phyloP scores from a whole-genome alignment of 495 filamentous ascomycete species.

The Copromyces sp. region DNA sequence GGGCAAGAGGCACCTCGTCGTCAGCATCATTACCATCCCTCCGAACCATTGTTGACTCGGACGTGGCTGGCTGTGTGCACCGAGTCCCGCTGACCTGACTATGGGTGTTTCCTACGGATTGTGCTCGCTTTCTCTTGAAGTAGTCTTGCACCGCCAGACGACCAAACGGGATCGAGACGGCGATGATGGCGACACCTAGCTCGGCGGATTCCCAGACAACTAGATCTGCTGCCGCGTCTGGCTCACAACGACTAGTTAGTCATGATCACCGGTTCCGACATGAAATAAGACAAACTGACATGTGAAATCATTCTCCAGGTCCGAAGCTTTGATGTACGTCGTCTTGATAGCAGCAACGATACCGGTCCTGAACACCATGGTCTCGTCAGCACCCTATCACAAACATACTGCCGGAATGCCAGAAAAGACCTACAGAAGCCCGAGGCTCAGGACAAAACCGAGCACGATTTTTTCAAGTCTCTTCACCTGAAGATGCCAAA shows the following conservation, averaged over 20 bases:
- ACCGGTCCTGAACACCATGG: background rate
- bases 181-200: conserved; percentile 6
- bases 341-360: conserved; percentile 1
- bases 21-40: background rate
- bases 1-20: background rate
- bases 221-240: conserved; percentile 1
- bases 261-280: background rate
- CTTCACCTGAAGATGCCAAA: conserved; percentile 17
- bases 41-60: background rate
- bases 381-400: background rate
- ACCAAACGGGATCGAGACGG: background rate
- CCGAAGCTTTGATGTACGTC: background rate
- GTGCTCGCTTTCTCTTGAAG: background rate
- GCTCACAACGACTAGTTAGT: background rate
- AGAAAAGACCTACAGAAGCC: conserved; percentile 10
- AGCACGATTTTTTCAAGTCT: conserved; percentile 16
- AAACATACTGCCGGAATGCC: background rate
- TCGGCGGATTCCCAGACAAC: conserved; percentile 8
- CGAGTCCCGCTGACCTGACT: background rate
- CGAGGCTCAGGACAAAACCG: conserved; percentile 18
- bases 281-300: background rate
- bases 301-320: background rate
- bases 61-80: background rate
- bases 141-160: background rate
- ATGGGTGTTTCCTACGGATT: background rate